Evolutionary conservation across 192 early-diverging fungal species (phyloP).

Genomic region (Radiomyces spectabilis): DNA sequence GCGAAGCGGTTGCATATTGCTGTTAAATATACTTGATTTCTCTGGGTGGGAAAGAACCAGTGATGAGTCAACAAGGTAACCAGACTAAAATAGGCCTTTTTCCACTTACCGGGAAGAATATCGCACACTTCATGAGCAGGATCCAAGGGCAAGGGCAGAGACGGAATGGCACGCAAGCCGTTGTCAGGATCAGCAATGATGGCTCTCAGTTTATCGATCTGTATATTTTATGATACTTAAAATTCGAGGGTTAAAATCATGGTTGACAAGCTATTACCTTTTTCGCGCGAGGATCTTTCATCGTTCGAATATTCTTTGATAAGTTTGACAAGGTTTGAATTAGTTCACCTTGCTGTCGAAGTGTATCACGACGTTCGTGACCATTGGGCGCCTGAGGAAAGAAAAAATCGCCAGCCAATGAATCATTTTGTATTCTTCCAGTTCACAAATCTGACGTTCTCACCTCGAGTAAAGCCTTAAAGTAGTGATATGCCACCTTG

Average conservation of each 20-base stretch:
- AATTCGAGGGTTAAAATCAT: neutral
- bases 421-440: constrained; percentile 1
- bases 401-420: neutral
- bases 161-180: constrained; percentile 69
- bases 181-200: constrained; percentile 82
- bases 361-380: constrained; percentile 56
- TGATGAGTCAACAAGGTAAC: no score
- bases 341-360: constrained; percentile 80
- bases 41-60: no score
- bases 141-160: constrained; percentile 86
- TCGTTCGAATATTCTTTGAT: constrained; percentile 62
- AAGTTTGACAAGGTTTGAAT: constrained; percentile 67
- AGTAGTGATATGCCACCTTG: constrained; percentile 78
- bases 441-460: neutral
- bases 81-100: neutral
- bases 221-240: neutral
- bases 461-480: constrained; percentile 62
- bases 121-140: constrained; percentile 84
- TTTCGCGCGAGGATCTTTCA: constrained; percentile 78
- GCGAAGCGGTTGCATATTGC: constrained; percentile 78
- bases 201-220: constrained; percentile 77
- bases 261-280: constrained; percentile 59
- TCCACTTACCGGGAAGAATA: constrained; percentile 62
- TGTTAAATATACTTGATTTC: constrained; percentile 85
- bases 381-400: constrained; percentile 47